These are phyloP conservation scores for Punctularia strigosozonata DNA, from an alignment of 768 basidiomycete genomes.

Conservation along the genomic window DNA sequence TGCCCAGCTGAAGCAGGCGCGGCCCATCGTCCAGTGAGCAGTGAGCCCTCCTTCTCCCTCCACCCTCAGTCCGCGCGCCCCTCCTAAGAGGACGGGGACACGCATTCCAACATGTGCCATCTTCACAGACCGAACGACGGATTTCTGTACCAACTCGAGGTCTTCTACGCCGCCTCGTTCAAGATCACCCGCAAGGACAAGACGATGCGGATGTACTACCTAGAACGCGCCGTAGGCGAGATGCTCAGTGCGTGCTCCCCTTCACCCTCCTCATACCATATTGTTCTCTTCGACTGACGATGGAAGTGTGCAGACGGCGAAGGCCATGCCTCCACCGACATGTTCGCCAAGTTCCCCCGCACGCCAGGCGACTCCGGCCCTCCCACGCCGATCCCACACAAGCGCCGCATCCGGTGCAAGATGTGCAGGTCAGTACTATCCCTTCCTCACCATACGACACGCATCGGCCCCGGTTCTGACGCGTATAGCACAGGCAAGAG, in stretches of 20 bases:
- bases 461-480: too few relatives aligned
- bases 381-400: slow-evolving; percentile 44
- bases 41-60: not conserved
- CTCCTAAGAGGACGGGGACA: not conserved
- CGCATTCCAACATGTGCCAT: not conserved
- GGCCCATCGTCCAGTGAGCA: slow-evolving; percentile 64
- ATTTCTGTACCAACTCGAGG: slow-evolving; percentile 69
- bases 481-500: slow-evolving; percentile 49
- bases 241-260: slow-evolving; percentile 55
- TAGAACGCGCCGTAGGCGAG: slow-evolving; percentile 62
- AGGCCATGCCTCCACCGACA: slow-evolving; percentile 51
- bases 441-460: not conserved
- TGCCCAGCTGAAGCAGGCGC: slow-evolving; percentile 48
- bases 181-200: slow-evolving; percentile 58
- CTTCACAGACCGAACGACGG: slow-evolving; percentile 68
- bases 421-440: slow-evolving; percentile 62
- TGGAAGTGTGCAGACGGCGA: slow-evolving; percentile 47
- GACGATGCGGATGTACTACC: slow-evolving; percentile 69
- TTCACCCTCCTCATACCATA: slow-evolving; percentile 3
- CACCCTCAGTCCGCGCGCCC: slow-evolving; percentile 3
- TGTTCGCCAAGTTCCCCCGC: slow-evolving; percentile 67
- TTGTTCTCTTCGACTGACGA: slow-evolving; percentile 1
- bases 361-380: slow-evolving; percentile 53
- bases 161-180: slow-evolving; percentile 66
- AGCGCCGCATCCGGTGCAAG: slow-evolving; percentile 75